Evolutionary conservation across 1,139 yeast genomes (phyloP).

Genomic region (Entelexis sorbosivorans): DNA sequence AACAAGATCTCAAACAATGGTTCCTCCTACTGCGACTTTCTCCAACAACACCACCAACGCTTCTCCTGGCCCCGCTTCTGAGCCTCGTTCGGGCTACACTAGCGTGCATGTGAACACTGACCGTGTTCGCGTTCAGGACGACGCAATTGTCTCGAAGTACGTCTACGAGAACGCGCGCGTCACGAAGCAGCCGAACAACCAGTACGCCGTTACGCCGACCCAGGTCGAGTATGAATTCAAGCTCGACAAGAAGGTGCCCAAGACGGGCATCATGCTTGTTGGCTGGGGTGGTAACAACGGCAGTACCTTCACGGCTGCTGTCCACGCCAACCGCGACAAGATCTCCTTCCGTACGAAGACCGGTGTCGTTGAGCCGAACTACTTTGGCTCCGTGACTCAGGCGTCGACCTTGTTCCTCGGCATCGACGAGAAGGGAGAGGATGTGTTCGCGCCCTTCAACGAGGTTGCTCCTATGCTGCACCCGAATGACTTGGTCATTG

Average conservation of each 20-base stretch:
- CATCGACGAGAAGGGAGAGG: constrained; percentile 68
- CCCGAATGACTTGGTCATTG: constrained; percentile 82
- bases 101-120: constrained; percentile 50
- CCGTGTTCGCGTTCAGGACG: constrained; percentile 48
- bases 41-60: background rate
- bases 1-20: constrained; percentile 9
- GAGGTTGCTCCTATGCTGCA: constrained; percentile 75
- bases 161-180: constrained; percentile 59
- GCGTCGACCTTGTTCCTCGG: constrained; percentile 85
- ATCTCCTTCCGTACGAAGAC: constrained; percentile 72
- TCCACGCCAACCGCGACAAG: constrained; percentile 73
- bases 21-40: constrained; percentile 7
- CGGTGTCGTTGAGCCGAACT: constrained; percentile 71
- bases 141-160: constrained; percentile 56
- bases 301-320: constrained; percentile 76
- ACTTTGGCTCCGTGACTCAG: constrained; percentile 94
- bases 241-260: constrained; percentile 71
- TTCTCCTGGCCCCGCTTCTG: background rate
- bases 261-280: constrained; percentile 78
- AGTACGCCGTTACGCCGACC: constrained; percentile 60
- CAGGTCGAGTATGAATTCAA: constrained; percentile 71
- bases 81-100: constrained; percentile 31
- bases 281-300: constrained; percentile 98
- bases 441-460: constrained; percentile 87
- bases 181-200: constrained; percentile 42